These are phyloP conservation scores for Colletotrichum eremochloae DNA, from an alignment of 2,329 filamentous ascomycete species.

Conservation along the genomic window DNA sequence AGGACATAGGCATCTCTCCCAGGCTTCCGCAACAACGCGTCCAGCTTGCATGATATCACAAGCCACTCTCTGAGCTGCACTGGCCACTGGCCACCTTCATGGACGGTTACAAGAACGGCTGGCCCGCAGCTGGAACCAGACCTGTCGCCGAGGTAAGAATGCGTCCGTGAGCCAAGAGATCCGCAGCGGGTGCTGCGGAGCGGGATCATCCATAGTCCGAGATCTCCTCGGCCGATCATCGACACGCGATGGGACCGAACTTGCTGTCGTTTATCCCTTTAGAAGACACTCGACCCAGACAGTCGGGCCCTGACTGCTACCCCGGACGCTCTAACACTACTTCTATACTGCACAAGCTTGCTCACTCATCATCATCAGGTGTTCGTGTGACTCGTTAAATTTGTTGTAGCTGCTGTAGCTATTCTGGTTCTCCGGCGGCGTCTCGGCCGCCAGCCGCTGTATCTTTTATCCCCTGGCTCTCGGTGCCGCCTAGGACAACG, in stretches of 20 bases:
- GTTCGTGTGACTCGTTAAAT: slow-evolving; percentile 36
- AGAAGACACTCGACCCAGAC: no score
- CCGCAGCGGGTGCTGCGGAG: background rate
- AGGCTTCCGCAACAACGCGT: background rate
- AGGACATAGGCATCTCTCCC: background rate
- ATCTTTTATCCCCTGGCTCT: slow-evolving; percentile 5
- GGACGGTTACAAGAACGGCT: slow-evolving; percentile 16
- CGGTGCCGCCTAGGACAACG: slow-evolving; percentile 33
- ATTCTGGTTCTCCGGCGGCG: slow-evolving; percentile 12
- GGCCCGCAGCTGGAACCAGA: background rate
- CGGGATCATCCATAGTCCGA: slow-evolving; percentile 36
- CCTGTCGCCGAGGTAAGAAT: slow-evolving; percentile 9
- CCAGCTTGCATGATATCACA: slow-evolving; percentile 3
- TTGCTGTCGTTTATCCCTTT: no score
- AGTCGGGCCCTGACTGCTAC: background rate
- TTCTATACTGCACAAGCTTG: background rate
- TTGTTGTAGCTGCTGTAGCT: slow-evolving; percentile 35
- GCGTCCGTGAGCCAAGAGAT: slow-evolving; percentile 10
- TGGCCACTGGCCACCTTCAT: background rate
- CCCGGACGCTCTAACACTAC: background rate
- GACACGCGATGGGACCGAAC: background rate
- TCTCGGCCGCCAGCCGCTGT: slow-evolving; percentile 9
- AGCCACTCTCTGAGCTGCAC: slow-evolving; percentile 5
- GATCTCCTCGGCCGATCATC: background rate
- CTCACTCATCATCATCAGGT: no score